Base-by-base conservation (phyloP, 352 stramenopile species). In the Peronospora destructor region DNA sequence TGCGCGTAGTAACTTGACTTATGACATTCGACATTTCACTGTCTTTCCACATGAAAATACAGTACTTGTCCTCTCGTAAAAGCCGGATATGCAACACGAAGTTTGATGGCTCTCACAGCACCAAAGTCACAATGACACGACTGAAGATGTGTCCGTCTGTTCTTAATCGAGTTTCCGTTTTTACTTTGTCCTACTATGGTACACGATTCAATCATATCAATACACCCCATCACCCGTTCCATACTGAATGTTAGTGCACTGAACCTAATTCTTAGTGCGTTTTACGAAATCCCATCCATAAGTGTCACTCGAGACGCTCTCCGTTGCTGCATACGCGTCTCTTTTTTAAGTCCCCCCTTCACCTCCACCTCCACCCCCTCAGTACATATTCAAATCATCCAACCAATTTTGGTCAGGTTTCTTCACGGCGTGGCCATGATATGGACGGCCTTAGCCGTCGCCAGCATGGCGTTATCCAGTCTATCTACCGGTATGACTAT, bases 401-500 rank as follows among this genome's bases (percentile, higher is more conserved):
- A 13, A 10, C 40, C 56, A 56, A 61, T 33, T 49, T 41, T 38
- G 23, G 49, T 32, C 55, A 49, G 38, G 12, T 46, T 36, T 50
- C 37, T 44, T 25, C 51, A 36, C 45, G 43, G 23, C 41, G 11
- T 41, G 45, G 45, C 34, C 44, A 68, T 69, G 64, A 26, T 50
- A 16, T 77, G 67, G 67, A 71, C 66, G 30, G 23, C 33, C n/a
- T 17, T 77, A 34, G 68, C 64, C n/a, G 48, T 67, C 47, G 30
- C 46, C 36, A 59, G 43, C 13, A 65, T 72, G 44, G 43, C 37
- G 3, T 16, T 60, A 11, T 82, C 71, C 2, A 65, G 59, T 30
- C 30, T 66, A 9, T 55, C 71, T 39, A 75, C 71, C 16, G 66
- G 66, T 1, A 42, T 68, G 34, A 76, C 68, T 10, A 71, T 54